These are phyloP conservation scores for maize (Zea mays) DNA, from an alignment of 176 grass and related monocot genomes.

Conservation along the genomic window DNA sequence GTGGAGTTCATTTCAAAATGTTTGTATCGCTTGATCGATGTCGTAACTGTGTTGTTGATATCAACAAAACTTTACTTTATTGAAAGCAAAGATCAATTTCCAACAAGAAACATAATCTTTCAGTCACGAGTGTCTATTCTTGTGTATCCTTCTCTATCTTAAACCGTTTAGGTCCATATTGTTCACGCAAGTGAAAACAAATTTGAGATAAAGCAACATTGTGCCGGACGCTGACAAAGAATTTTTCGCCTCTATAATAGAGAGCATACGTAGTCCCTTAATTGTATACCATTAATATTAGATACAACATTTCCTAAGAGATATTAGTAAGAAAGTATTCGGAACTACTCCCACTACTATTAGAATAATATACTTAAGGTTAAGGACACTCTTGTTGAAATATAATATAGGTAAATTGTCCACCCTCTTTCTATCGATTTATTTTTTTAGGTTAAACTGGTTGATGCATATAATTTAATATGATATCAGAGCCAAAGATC, in stretches of 20 bases:
- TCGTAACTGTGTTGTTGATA: too few species aligned
- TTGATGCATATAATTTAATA: too few species aligned
- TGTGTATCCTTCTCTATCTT: background rate
- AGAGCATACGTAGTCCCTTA: background rate
- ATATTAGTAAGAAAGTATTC: background rate
- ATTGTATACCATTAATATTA: background rate
- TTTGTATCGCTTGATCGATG: too few species aligned
- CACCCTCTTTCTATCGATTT: too few species aligned
- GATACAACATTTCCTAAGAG: background rate
- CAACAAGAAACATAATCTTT: background rate
- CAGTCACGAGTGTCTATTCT: background rate
- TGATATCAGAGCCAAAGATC: too few species aligned
- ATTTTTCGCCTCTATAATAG: background rate
- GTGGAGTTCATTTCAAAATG: too few species aligned
- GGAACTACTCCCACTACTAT: too few species aligned
- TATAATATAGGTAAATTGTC: too few species aligned
- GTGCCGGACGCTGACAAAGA: background rate
- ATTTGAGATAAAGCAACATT: background rate
- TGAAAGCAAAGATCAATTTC: background rate
- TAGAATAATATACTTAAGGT: too few species aligned
- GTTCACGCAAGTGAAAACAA: background rate
- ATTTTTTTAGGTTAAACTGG: too few species aligned
- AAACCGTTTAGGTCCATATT: background rate
- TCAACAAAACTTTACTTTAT: too few species aligned
- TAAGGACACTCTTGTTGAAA: too few species aligned